Conservation (phyloP, 345 rosid genomes). For the Clarkia xantiana region DNA sequence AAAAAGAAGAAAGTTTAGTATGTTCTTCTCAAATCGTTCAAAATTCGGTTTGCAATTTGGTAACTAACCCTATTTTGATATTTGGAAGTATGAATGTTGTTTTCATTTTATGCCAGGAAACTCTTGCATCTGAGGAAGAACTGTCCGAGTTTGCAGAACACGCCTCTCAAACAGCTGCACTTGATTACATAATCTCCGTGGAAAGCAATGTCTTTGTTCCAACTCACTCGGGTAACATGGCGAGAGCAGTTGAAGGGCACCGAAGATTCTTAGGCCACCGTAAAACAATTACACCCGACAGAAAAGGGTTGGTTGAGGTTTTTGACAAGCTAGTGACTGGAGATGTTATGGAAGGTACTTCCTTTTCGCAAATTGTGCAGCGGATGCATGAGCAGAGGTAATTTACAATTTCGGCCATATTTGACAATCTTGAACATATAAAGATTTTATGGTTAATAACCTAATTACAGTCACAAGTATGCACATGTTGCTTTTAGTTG, state of each 20-base stretch:
- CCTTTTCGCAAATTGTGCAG: conserved; percentile 33
- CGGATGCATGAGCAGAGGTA: conserved; percentile 66
- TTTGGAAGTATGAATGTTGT: background rate
- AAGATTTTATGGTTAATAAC: no score
- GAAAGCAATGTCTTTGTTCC: conserved; percentile 84
- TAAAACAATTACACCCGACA: conserved; percentile 73
- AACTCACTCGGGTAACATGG: conserved; percentile 91
- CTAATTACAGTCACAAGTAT: no score
- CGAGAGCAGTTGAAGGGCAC: conserved; percentile 93
- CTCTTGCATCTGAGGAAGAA: conserved; percentile 46
- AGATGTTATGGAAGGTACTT: conserved; percentile 27
- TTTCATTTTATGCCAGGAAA: conserved; percentile 35
- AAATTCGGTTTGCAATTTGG: no score
- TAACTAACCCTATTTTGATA: no score
- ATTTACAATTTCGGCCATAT: no score
- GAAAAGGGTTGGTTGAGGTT: conserved; percentile 63
- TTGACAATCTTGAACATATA: no score
- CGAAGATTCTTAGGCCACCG: conserved; percentile 86
- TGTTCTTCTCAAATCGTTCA: background rate
- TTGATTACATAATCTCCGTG: conserved; percentile 79
- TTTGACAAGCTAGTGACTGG: conserved; percentile 61
- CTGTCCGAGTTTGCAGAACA: conserved; percentile 44
- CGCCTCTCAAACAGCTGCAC: conserved; percentile 75
- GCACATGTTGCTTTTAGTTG: no score
- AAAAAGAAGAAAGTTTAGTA: no score